Evolutionary conservation across 306 rosid genomes (phyloP).

Genomic region (Sophora flavescens): DNA sequence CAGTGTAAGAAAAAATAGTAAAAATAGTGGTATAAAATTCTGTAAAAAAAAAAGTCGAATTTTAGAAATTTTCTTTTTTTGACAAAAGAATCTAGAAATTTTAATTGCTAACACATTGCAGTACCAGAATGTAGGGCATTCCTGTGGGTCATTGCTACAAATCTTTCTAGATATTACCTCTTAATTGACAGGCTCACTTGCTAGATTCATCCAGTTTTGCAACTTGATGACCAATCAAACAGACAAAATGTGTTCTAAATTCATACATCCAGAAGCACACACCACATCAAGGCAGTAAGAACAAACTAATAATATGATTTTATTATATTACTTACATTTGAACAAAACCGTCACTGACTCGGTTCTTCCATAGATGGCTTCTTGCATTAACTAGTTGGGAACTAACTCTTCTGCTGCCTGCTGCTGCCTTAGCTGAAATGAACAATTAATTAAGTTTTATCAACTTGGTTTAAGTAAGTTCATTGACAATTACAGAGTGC

Average conservation of each 20-base stretch:
- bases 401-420: constrained; percentile 54
- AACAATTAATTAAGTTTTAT: constrained; percentile 37
- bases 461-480: constrained; percentile 1
- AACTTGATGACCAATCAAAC: constrained; percentile 34
- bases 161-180: not conserved
- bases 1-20: not conserved
- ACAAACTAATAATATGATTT: constrained; percentile 34
- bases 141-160: not conserved
- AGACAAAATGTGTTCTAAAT: not conserved
- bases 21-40: not conserved
- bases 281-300: constrained; percentile 25
- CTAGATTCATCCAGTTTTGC: constrained; percentile 17
- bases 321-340: constrained; percentile 64
- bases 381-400: constrained; percentile 55
- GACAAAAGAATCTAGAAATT: not conserved
- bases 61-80: not conserved
- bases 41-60: not conserved
- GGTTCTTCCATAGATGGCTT: constrained; percentile 58
- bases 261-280: constrained; percentile 1
- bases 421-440: constrained; percentile 61
- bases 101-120: not conserved
- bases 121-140: not conserved
- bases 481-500: constrained; percentile 34
- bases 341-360: constrained; percentile 77
- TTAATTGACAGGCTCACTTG: not conserved